Evolutionary conservation across 1,284 basidiomycete genomes (phyloP).

Genomic region (Melampsora americana): DNA sequence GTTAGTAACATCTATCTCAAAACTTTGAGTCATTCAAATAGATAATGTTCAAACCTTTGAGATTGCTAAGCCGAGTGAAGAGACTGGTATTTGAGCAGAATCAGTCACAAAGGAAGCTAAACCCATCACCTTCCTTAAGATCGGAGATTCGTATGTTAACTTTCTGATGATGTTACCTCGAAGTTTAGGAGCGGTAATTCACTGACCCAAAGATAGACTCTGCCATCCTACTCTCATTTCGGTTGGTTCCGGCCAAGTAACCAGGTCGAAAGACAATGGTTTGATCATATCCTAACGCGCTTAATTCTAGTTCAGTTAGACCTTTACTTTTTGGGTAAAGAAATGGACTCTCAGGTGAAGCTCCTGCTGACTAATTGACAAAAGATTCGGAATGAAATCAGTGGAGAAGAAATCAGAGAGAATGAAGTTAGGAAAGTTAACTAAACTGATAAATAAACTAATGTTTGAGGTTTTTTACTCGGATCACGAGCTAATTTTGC

Average conservation of each 20-base stretch:
- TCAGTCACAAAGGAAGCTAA: slow-evolving; percentile 1
- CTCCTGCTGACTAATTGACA: slow-evolving; percentile 55
- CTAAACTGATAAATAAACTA: slow-evolving; percentile 68
- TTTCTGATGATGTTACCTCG: neutral
- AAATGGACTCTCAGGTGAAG: slow-evolving; percentile 5
- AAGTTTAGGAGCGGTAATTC: neutral
- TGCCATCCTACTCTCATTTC: slow-evolving; percentile 53
- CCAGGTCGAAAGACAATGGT: slow-evolving; percentile 68
- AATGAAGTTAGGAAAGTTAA: neutral
- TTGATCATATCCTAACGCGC: slow-evolving; percentile 65
- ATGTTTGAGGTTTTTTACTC: slow-evolving; percentile 58
- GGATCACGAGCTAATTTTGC: slow-evolving; percentile 64
- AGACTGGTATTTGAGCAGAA: slow-evolving; percentile 18
- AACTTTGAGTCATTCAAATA: no score
- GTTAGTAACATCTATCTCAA: neutral
- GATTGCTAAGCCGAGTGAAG: slow-evolving; percentile 6
- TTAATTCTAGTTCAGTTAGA: slow-evolving; percentile 67
- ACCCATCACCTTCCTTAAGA: slow-evolving; percentile 11
- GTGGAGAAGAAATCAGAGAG: slow-evolving; percentile 46
- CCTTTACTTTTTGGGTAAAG: slow-evolving; percentile 63
- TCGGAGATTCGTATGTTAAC: neutral
- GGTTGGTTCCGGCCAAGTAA: slow-evolving; percentile 56
- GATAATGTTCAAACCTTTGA: neutral
- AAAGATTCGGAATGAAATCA: slow-evolving; percentile 40
- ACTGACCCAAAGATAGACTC: slow-evolving; percentile 50